Base-by-base conservation (phyloP, 164 flowering plant species). In the Liquidambar formosana region DNA sequence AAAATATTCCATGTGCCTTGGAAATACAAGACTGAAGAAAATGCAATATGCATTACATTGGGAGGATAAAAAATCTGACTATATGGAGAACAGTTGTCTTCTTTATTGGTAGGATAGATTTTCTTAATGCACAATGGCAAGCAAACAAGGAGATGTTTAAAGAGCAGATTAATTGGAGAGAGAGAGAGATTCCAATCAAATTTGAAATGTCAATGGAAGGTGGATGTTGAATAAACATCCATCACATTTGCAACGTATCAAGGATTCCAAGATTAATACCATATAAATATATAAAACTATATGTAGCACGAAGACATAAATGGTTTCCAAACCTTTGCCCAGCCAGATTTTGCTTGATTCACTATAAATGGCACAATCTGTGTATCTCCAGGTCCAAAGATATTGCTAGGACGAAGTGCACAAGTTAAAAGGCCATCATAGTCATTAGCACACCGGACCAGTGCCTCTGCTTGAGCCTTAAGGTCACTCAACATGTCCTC, bases 361-460 rank as follows among this genome's bases (percentile, higher is more conserved):
- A 85, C 61, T 26, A 93, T 57, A 56, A 71, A 71, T 22, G 93
- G 91, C 58, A 89, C 58, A 69, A 93, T 61, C n/a, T 80, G 65
- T 44, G 74, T 68, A 63, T 92, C 99, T 65, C 87, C 91, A 56
- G 94, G 99, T 62, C 97, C 97, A 86, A 89, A 95, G 33, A 85
- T 84, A 78, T 83, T 87, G 85, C 94, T 81, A 41, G 97, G 92
- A 57, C 99, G 96, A 75, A 95, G 79, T 21, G 82, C 88, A 79
- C 97, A 93, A 18, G 99, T 95, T 69, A 91, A 65, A 59, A 93
- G 89, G 51, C 92, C 92, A 81, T 86, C 81, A 71, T 66, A 64
- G 56, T 79, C 69, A 73, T 91, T 95, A 28, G 98, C 88, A 81
- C 66, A 70, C 78, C 85, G 73, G 61, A 93, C 67, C 63, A 90